Evolutionary conservation across 169 alveolate species (phyloP).

Genomic region (Plasmodium yoelii): DNA sequence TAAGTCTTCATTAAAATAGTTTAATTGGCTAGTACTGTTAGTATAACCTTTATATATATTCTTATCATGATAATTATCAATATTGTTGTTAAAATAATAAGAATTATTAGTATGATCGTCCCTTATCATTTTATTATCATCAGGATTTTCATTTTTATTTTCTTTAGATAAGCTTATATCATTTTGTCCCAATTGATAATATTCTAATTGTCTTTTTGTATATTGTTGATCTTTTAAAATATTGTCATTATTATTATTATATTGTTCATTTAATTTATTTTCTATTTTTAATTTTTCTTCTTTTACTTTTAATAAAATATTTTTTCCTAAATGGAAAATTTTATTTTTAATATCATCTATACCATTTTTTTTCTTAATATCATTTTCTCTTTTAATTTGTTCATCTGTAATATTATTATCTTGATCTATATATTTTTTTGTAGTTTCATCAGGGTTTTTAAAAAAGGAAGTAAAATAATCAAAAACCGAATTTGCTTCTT

Average conservation of each 20-base stretch:
- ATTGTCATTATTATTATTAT: not conserved
- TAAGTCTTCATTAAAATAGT: no score
- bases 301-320: conserved; percentile 52
- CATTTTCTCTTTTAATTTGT: not conserved
- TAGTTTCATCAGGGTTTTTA: conserved; percentile 24
- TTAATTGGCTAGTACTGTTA: not conserved
- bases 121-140: not conserved
- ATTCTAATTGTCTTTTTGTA: not conserved
- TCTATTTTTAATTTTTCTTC: conserved; percentile 65
- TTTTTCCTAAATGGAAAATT: conserved; percentile 50
- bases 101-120: not conserved
- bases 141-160: not conserved
- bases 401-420: not conserved
- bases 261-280: not conserved
- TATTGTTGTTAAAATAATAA: not conserved
- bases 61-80: not conserved
- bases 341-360: conserved; percentile 53
- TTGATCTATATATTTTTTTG: not conserved
- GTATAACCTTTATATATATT: not conserved
- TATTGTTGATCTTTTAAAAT: not conserved
- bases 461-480: conserved; percentile 64
- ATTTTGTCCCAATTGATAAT: not conserved
- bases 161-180: no score
- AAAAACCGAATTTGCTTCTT: conserved; percentile 62
- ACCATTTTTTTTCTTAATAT: conserved; percentile 16